Conservation (phyloP, 1,284 basidiomycete genomes). For the Anthracocystis panici-leucophaei region DNA sequence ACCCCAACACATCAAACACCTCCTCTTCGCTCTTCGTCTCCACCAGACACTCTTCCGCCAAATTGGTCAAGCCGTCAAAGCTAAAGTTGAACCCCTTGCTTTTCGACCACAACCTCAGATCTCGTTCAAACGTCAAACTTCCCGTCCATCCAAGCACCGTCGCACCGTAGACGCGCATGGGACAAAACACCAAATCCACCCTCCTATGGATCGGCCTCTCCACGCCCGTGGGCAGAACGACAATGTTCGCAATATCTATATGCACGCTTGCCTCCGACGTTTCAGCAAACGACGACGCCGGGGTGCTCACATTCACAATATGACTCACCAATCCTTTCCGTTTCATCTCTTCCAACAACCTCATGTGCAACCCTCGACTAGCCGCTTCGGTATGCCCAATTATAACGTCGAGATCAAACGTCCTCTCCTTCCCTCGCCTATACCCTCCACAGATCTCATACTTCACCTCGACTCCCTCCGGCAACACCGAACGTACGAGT, state of each 20-base stretch:
- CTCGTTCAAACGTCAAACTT: constrained; percentile 54
- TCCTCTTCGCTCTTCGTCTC: constrained; percentile 48
- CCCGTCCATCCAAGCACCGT: constrained; percentile 60
- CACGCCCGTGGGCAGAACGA: constrained; percentile 39
- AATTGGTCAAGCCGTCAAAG: constrained; percentile 47
- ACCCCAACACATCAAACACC: constrained; percentile 38
- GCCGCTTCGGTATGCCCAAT: constrained; percentile 34
- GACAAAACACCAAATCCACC: constrained; percentile 47
- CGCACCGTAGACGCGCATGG: constrained; percentile 52
- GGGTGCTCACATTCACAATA: constrained; percentile 53
- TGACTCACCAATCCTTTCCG: constrained; percentile 43
- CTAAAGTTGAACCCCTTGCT: constrained; percentile 52
- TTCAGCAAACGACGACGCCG: constrained; percentile 19
- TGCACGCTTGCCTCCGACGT: constrained; percentile 3
- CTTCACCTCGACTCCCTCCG: constrained; percentile 17
- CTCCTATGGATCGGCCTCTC: constrained; percentile 27
- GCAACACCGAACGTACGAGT: constrained; percentile 21
- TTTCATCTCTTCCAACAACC: constrained; percentile 44
- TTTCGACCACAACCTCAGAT: constrained; percentile 51
- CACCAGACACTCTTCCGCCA: constrained; percentile 31
- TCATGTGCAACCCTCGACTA: constrained; percentile 29
- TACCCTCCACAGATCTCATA: constrained; percentile 60
- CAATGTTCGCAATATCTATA: constrained; percentile 60
- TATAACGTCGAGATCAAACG: constrained; percentile 59
- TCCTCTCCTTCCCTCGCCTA: constrained; percentile 50